phyloP scores from a whole-genome alignment of 331 rosid genomes.

The Spiraea crenata region DNA sequence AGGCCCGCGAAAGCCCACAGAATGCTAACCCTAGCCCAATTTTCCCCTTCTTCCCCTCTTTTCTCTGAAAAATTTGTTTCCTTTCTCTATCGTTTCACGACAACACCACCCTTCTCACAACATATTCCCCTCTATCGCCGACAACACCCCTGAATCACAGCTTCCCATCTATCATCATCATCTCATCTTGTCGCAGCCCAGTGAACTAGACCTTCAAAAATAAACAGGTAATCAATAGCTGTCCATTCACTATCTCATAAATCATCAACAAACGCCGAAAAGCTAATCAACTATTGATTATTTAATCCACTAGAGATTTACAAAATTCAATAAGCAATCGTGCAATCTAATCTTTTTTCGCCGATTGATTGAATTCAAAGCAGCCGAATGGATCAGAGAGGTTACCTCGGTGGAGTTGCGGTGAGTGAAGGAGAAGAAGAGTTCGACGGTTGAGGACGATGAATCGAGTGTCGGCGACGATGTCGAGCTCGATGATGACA shows the following conservation, averaged over 20 bases:
- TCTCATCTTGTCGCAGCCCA: too few relatives aligned
- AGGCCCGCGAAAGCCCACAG: too few relatives aligned
- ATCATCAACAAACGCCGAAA: not conserved
- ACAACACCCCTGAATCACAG: too few relatives aligned
- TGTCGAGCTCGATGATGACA: conserved; percentile 50
- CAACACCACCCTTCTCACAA: too few relatives aligned
- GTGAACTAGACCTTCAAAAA: not conserved
- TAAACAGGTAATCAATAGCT: not conserved
- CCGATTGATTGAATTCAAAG: not conserved
- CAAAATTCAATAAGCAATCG: not conserved
- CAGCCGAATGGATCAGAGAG: not conserved
- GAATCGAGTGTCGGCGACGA: conserved; percentile 58
- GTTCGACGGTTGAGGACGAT: conserved; percentile 79
- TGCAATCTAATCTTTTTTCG: too few relatives aligned
- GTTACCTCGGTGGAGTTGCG: conserved; percentile 51
- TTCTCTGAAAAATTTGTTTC: too few relatives aligned
- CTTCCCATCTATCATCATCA: too few relatives aligned
- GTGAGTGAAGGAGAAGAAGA: conserved; percentile 39
- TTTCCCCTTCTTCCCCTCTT: too few relatives aligned
- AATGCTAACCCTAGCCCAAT: too few relatives aligned
- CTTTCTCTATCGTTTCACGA: too few relatives aligned
- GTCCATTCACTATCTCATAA: not conserved
- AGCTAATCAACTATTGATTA: not conserved
- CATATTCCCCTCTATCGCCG: too few relatives aligned
- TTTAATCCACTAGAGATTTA: not conserved